These are phyloP conservation scores for Balamuthia mandrillaris DNA, from an alignment of 208 protist genomes.

Conservation along the genomic window DNA sequence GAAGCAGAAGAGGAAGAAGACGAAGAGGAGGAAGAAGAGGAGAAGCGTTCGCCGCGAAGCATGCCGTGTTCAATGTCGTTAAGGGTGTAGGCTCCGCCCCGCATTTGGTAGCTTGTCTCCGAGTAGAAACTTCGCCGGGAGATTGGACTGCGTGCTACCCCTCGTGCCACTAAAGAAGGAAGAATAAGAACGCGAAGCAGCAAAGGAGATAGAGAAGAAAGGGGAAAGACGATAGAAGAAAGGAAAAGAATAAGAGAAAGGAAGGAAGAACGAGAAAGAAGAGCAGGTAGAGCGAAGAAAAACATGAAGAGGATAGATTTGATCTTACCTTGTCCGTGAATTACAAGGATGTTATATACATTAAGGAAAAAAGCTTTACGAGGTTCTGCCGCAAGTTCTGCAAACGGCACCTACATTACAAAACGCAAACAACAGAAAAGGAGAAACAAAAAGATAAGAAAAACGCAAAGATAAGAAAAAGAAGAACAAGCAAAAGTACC, in stretches of 20 bases:
- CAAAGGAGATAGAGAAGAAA: no score
- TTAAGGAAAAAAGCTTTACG: conserved; percentile 4
- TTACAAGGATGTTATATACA: conserved; percentile 37
- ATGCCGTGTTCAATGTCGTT: conserved; percentile 16
- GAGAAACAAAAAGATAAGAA: no score
- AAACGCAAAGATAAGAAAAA: not conserved
- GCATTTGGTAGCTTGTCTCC: conserved; percentile 15
- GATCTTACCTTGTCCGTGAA: conserved; percentile 14
- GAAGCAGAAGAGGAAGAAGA: not conserved
- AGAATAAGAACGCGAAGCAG: no score
- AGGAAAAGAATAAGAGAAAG: not conserved
- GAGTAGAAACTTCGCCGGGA: conserved; percentile 30
- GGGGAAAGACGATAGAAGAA: not conserved
- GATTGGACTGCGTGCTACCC: not conserved
- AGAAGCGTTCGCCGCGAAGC: not conserved
- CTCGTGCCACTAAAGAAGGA: not conserved
- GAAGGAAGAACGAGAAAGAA: no score
- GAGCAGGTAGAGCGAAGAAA: no score
- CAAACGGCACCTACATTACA: no score
- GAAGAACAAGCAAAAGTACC: not conserved
- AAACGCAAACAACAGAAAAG: not conserved
- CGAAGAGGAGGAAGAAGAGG: not conserved
- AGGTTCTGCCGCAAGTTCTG: not conserved
- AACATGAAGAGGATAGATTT: not conserved
- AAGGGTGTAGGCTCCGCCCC: not conserved